phyloP scores from a whole-genome alignment of 2,329 filamentous ascomycete species.

The Fusarium marasasianum region DNA sequence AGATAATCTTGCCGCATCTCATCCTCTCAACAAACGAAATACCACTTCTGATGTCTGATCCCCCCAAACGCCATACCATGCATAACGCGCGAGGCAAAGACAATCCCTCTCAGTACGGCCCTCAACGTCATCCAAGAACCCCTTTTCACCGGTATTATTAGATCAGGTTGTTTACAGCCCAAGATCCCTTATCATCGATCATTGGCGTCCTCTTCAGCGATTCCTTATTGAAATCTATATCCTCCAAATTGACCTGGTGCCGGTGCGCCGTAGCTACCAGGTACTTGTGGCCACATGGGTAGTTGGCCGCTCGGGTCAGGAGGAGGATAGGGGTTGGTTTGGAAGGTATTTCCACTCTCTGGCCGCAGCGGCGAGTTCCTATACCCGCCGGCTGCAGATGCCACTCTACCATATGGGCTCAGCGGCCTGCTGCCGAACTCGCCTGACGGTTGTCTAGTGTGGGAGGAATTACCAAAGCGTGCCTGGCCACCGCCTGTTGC shows the following conservation, averaged over 20 bases:
- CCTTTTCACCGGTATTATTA: conserved; percentile 27
- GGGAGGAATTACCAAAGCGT: conserved; percentile 47
- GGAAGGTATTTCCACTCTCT: conserved; percentile 47
- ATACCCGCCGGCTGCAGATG: conserved; percentile 55
- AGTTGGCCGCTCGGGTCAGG: conserved; percentile 40
- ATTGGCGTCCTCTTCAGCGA: neutral
- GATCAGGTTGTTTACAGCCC: conserved; percentile 3
- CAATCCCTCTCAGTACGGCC: conserved; percentile 23
- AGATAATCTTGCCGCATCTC: neutral
- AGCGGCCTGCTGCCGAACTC: conserved; percentile 56
- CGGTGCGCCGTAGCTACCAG: conserved; percentile 45
- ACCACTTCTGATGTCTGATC: conserved; percentile 31
- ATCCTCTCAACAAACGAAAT: conserved; percentile 27
- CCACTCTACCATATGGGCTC: conserved; percentile 59
- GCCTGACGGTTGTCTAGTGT: conserved; percentile 54
- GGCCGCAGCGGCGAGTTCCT: conserved; percentile 63
- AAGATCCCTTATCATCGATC: neutral
- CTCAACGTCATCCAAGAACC: conserved; percentile 31
- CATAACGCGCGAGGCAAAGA: conserved; percentile 42
- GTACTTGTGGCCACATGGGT: conserved; percentile 44
- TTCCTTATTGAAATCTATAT: conserved; percentile 45
- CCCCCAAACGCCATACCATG: conserved; percentile 44
- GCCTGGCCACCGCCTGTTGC: conserved; percentile 51
- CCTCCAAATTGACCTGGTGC: conserved; percentile 50
- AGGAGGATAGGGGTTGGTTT: conserved; percentile 44